A percentile compares a stretch with the other conserved stretches of the same genome.
Conservation (phyloP, 2,329 filamentous ascomycete genomes). For the Fusarium sp. region DNA sequence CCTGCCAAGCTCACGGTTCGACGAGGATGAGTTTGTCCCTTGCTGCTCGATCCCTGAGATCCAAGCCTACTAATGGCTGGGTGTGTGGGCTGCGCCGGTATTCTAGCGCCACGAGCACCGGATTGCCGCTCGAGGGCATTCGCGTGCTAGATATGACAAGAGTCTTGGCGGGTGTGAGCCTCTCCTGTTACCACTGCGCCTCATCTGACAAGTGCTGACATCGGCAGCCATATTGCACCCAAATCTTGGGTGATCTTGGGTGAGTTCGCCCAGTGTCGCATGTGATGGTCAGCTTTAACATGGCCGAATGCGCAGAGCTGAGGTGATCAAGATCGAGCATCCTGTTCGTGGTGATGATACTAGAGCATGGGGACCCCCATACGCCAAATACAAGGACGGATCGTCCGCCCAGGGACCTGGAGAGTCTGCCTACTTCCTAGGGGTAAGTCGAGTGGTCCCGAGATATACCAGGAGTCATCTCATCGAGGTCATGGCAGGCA, state of each 20-base stretch:
- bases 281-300: conserved; percentile 14
- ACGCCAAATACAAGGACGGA: conserved; percentile 76
- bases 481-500: conserved; percentile 62
- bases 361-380: conserved; percentile 94
- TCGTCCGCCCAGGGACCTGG: conserved; percentile 73
- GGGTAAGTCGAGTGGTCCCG: conserved; percentile 61
- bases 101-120: conserved; percentile 43
- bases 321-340: conserved; percentile 98
- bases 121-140: conserved; percentile 80
- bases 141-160: conserved; percentile 96
- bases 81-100: conserved; percentile 42
- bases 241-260: conserved; percentile 96
- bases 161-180: conserved; percentile 87
- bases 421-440: conserved; percentile 94
- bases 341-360: conserved; percentile 92
- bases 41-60: conserved; percentile 32
- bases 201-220: conserved; percentile 19
- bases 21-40: conserved; percentile 31
- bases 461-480: conserved; percentile 18
- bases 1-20: neutral
- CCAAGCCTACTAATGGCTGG: conserved; percentile 32
- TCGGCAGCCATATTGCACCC: conserved; percentile 89
- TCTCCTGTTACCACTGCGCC: neutral
- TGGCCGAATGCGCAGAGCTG: conserved; percentile 67
- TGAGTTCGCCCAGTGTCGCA: conserved; percentile 56